Conservation (phyloP, 768 basidiomycete species). For the Trametes cinnabarina region DNA sequence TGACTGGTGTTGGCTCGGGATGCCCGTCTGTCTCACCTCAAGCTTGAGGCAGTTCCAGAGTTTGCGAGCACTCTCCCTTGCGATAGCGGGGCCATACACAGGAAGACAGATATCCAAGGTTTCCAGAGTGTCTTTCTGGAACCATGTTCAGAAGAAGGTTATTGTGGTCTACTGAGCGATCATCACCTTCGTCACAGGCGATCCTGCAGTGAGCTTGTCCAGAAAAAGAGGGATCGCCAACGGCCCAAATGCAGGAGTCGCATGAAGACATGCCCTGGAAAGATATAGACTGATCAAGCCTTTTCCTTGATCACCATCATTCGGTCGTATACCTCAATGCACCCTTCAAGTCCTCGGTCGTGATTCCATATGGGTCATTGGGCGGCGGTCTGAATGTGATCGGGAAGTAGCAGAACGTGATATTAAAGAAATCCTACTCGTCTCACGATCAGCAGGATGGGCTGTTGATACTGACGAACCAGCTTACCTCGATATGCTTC, state of each 20-base stretch:
- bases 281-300: not conserved
- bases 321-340: constrained; percentile 54
- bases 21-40: constrained; percentile 52
- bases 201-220: constrained; percentile 86
- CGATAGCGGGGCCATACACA: constrained; percentile 69
- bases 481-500: constrained; percentile 69
- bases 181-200: constrained; percentile 75
- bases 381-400: constrained; percentile 95
- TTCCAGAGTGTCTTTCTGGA: constrained; percentile 85
- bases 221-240: constrained; percentile 85
- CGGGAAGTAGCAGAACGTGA: constrained; percentile 97
- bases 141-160: constrained; percentile 2
- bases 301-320: not conserved
- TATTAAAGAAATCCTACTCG: constrained; percentile 81
- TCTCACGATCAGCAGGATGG: not conserved
- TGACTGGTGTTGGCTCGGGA: no score
- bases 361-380: constrained; percentile 91
- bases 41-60: constrained; percentile 92
- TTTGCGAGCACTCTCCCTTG: constrained; percentile 62
- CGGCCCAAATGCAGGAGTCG: constrained; percentile 78
- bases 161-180: no score
- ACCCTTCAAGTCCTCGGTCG: constrained; percentile 76
- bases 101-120: constrained; percentile 78
- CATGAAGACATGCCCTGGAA: constrained; percentile 64
- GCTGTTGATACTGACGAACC: not conserved